phyloP scores from a whole-genome alignment of 345 rosid genomes.

The Sonneratia alba region DNA sequence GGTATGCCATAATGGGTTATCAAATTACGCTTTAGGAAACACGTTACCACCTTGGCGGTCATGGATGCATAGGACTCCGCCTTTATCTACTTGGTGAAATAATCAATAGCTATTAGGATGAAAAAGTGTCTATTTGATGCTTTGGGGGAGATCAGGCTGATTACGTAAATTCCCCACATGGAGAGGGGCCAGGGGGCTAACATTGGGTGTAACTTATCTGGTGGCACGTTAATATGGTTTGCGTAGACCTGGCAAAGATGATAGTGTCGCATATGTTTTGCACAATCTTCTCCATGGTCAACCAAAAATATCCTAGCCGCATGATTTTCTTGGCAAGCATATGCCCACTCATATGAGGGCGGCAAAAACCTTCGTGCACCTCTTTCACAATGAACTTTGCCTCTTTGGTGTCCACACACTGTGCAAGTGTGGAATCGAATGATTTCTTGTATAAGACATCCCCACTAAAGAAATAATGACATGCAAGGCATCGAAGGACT shows the following conservation, averaged over 20 bases:
- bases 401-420: not conserved
- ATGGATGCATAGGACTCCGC: not conserved
- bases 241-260: conserved; percentile 13
- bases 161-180: conserved; percentile 7
- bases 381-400: not conserved
- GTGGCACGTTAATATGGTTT: not conserved
- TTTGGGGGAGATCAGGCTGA: not conserved
- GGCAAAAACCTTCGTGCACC: not conserved
- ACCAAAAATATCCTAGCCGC: not conserved
- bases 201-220: not conserved
- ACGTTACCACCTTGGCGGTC: too few species aligned
- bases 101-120: not conserved
- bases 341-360: not conserved
- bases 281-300: not conserved
- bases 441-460: too few species aligned
- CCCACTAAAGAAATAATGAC: too few species aligned
- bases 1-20: too few species aligned
- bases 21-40: too few species aligned
- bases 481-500: too few species aligned
- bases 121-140: not conserved
- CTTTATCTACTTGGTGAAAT: not conserved
- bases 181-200: not conserved
- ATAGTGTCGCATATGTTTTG: not conserved
- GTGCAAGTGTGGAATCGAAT: too few species aligned
- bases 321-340: not conserved